phyloP scores from a whole-genome alignment of 768 basidiomycete genomes.

The Kwoniella sp. region DNA sequence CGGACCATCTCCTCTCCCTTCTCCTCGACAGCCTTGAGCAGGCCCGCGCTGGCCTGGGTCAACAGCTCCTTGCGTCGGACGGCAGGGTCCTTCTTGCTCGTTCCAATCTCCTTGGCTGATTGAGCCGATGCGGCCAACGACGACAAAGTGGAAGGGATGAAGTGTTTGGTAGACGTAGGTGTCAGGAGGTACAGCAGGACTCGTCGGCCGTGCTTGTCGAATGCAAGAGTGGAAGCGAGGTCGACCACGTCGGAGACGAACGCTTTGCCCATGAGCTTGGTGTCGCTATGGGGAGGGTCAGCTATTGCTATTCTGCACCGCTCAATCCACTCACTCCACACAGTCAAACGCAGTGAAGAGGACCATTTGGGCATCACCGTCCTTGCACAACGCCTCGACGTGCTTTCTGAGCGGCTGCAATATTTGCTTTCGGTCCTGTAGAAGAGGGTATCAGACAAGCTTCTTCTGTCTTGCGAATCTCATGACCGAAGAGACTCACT shows the following conservation, averaged over 20 bases:
- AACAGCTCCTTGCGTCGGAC: conserved; percentile 67
- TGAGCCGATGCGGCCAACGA: conserved; percentile 64
- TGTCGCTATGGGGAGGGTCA: conserved; percentile 60
- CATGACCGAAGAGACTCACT: conserved; percentile 51
- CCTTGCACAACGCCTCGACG: conserved; percentile 76
- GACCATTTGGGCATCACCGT: conserved; percentile 85
- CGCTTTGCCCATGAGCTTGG: conserved; percentile 78
- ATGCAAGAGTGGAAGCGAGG: conserved; percentile 56
- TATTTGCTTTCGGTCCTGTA: conserved; percentile 82
- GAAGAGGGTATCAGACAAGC: background rate
- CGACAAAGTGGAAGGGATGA: conserved; percentile 73
- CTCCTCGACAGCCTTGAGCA: conserved; percentile 67
- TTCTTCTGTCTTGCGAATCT: too few species aligned
- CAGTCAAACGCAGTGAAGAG: conserved; percentile 85
- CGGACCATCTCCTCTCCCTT: conserved; percentile 62
- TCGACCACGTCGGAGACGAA: conserved; percentile 67
- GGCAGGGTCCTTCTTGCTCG: conserved; percentile 74
- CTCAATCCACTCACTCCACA: conserved; percentile 63
- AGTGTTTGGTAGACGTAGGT: conserved; percentile 78
- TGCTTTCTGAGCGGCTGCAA: conserved; percentile 85
- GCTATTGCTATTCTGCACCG: too few species aligned
- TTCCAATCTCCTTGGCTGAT: conserved; percentile 56
- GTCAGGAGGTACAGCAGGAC: conserved; percentile 75
- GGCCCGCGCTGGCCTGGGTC: conserved; percentile 65
- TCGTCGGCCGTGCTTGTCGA: conserved; percentile 67